Percentiles rank a stretch among this genome's conserved stretches.
Evolutionary conservation across 2,329 filamentous ascomycete genomes (phyloP).

Genomic region (Arthrobotrys iridis): DNA sequence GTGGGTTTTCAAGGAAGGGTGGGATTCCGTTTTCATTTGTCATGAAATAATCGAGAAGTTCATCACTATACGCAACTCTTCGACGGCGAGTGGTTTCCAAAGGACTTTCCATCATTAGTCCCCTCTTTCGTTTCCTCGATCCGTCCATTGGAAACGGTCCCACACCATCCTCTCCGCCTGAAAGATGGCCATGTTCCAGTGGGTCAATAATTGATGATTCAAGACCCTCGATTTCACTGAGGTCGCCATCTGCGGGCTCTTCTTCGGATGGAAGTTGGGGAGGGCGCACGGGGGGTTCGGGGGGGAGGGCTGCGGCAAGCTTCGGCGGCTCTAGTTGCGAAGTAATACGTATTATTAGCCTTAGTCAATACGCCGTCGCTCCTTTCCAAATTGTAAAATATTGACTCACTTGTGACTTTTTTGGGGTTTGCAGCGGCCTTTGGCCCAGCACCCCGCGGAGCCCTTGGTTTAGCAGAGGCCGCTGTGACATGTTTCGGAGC

Average conservation of each 20-base stretch:
- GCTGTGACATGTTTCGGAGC: constrained; percentile 88
- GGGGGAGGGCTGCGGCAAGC: constrained; percentile 13
- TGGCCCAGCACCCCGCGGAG: constrained; percentile 54
- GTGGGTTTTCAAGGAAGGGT: constrained; percentile 78
- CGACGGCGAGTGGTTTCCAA: constrained; percentile 80
- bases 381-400: not conserved
- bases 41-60: constrained; percentile 95
- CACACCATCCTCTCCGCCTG: constrained; percentile 30
- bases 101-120: constrained; percentile 69
- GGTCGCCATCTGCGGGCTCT: constrained; percentile 31
- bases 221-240: constrained; percentile 51
- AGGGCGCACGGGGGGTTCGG: constrained; percentile 15
- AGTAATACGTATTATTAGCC: not conserved
- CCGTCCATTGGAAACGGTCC: constrained; percentile 61
- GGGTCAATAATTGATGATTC: constrained; percentile 47
- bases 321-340: constrained; percentile 27
- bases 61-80: constrained; percentile 83
- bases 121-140: constrained; percentile 78
- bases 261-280: constrained; percentile 18
- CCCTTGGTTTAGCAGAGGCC: constrained; percentile 68
- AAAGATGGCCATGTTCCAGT: constrained; percentile 29
- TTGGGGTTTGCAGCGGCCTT: constrained; percentile 35
- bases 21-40: constrained; percentile 81
- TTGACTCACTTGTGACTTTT: constrained; percentile 26
- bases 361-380: not conserved